A percentile compares a stretch with the other conserved stretches of the same genome.
These are phyloP conservation scores for Yarrowia sp. DNA, from an alignment of 805 yeast species.

Conservation along the genomic window DNA sequence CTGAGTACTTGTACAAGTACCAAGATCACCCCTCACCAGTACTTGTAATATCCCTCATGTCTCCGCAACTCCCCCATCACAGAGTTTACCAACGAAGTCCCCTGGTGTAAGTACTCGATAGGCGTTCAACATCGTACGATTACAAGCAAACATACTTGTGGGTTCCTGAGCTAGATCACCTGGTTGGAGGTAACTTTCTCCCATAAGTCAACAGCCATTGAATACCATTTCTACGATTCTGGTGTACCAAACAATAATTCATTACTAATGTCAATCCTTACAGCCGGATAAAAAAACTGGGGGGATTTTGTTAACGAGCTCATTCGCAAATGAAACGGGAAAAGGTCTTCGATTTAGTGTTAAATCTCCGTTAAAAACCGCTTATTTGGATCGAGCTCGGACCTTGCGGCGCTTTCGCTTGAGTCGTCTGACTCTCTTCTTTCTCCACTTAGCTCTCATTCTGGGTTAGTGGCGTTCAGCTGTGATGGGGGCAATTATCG, in stretches of 20 bases:
- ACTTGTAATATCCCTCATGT: too few relatives aligned
- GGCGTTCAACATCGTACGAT: too few relatives aligned
- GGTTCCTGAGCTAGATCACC: too few relatives aligned
- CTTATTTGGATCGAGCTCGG: slow-evolving; percentile 72
- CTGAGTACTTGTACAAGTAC: too few relatives aligned
- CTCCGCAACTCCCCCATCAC: too few relatives aligned
- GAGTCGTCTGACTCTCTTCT: slow-evolving; percentile 99
- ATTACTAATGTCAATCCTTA: slow-evolving; percentile 23
- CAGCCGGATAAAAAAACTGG: slow-evolving; percentile 12
- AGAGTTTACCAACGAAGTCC: too few relatives aligned
- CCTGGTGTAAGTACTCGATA: too few relatives aligned
- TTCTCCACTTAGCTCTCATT: slow-evolving; percentile 85
- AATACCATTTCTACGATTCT: not conserved
- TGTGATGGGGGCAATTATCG: not conserved
- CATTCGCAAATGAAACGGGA: slow-evolving; percentile 18
- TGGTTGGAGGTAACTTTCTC: too few relatives aligned
- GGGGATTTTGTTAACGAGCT: slow-evolving; percentile 18
- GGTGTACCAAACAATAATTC: slow-evolving; percentile 19
- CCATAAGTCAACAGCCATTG: too few relatives aligned
- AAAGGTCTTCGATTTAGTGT: slow-evolving; percentile 13
- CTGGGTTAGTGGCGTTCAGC: not conserved
- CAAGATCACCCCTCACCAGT: too few relatives aligned
- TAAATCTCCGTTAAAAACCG: slow-evolving; percentile 24
- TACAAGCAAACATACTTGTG: too few relatives aligned
- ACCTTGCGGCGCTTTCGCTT: slow-evolving; percentile 99